Evolutionary conservation across 2,329 filamentous ascomycete genomes (phyloP).

Genomic region (Aspergillus ochraceus): DNA sequence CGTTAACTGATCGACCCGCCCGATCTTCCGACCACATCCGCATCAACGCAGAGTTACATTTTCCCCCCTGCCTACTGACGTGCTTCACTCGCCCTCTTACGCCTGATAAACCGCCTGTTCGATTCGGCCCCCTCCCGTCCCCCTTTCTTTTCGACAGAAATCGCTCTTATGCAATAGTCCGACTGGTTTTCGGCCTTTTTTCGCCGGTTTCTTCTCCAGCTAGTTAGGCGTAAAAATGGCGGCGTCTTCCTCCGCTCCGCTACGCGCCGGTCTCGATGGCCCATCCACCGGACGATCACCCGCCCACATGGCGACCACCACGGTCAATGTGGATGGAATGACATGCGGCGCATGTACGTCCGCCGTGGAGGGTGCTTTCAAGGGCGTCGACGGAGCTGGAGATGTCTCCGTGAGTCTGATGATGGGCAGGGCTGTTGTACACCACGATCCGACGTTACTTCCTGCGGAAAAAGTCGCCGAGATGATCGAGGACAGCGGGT

Average conservation of each 20-base stretch:
- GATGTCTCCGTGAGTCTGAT: constrained; percentile 89
- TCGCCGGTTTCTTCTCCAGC: constrained; percentile 13
- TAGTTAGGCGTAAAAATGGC: constrained; percentile 17
- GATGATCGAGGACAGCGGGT: constrained; percentile 87
- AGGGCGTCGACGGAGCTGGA: constrained; percentile 75
- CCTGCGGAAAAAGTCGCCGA: constrained; percentile 75
- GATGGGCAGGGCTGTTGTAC: constrained; percentile 92
- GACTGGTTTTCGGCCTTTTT: constrained; percentile 7
- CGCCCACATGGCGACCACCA: constrained; percentile 81
- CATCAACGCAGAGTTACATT: not conserved
- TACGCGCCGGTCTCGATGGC: constrained; percentile 19
- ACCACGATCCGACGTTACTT: constrained; percentile 77
- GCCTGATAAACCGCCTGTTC: not conserved
- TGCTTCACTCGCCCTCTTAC: not conserved
- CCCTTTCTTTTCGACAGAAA: not conserved
- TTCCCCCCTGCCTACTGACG: constrained; percentile 1
- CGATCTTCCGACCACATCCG: constrained; percentile 13
- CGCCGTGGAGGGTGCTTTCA: constrained; percentile 90
- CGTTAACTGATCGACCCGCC: not conserved
- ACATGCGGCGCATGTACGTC: constrained; percentile 91
- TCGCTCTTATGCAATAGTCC: constrained; percentile 19
- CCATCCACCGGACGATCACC: constrained; percentile 31
- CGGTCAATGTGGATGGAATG: constrained; percentile 83
- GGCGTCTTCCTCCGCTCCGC: constrained; percentile 18
- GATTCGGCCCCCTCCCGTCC: not conserved